A percentile compares a stretch with the other conserved stretches of the same genome.
Conservation (phyloP, 73 alveolate species). For the Uronychia setigera region DNA sequence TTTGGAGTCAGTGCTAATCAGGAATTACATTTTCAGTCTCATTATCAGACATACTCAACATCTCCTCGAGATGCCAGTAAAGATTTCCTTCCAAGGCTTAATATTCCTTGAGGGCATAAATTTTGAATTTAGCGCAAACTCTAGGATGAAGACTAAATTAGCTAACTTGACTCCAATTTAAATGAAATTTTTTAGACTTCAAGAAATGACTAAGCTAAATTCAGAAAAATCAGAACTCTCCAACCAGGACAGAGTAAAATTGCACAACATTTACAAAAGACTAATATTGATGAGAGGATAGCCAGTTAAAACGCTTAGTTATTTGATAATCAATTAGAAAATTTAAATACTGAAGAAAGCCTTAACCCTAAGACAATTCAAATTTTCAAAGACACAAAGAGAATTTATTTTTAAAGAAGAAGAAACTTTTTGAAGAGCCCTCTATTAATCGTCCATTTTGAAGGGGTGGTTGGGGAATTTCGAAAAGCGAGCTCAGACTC, state of each 20-base stretch:
- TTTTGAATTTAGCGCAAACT: not conserved
- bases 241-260: not conserved
- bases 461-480: not conserved
- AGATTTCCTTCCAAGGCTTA: not conserved
- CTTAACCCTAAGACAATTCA: not conserved
- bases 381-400: not conserved
- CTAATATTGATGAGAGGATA: not conserved
- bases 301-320: not conserved
- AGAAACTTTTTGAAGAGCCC: not conserved
- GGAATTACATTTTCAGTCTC: not conserved
- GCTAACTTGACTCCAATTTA: not conserved
- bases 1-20: not conserved
- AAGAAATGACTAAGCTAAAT: not conserved
- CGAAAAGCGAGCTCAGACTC: not conserved
- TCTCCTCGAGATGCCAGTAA: not conserved
- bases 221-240: not conserved
- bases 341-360: no score
- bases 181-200: not conserved
- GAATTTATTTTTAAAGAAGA: not conserved
- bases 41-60: not conserved
- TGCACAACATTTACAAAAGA: not conserved
- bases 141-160: not conserved
- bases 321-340: no score
- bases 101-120: not conserved
- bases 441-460: not conserved